These are phyloP conservation scores for Cercospora canescens DNA, from an alignment of 2,329 filamentous ascomycete genomes.

Conservation along the genomic window DNA sequence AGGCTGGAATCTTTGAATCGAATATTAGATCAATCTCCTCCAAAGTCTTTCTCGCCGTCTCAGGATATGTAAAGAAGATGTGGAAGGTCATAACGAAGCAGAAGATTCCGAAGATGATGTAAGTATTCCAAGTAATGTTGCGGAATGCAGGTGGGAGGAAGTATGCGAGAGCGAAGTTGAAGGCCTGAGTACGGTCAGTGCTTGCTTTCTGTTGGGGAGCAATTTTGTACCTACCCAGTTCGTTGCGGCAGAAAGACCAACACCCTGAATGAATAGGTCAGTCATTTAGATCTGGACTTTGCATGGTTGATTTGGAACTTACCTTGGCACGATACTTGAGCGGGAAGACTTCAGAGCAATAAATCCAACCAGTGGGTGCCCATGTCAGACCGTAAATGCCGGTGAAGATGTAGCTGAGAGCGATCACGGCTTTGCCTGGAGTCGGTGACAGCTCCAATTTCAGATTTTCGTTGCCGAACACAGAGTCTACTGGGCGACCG, in stretches of 20 bases:
- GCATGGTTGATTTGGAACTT: neutral
- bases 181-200: constrained; percentile 5
- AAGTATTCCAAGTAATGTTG: constrained; percentile 59
- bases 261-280: constrained; percentile 40
- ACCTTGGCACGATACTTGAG: constrained; percentile 57
- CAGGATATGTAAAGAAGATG: constrained; percentile 43
- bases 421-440: constrained; percentile 62
- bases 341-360: constrained; percentile 64
- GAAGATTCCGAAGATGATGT: constrained; percentile 70
- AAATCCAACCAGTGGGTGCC: constrained; percentile 65
- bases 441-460: constrained; percentile 52
- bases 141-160: constrained; percentile 59
- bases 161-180: constrained; percentile 53
- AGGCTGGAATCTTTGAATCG: constrained; percentile 28
- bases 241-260: constrained; percentile 56
- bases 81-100: constrained; percentile 59
- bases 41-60: constrained; percentile 38
- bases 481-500: constrained; percentile 43
- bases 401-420: constrained; percentile 64
- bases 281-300: neutral
- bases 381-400: constrained; percentile 63
- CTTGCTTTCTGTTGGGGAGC: neutral
- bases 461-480: constrained; percentile 51
- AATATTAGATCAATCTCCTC: constrained; percentile 42
- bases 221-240: constrained; percentile 44